Percentiles rank a stretch among this genome's conserved stretches.
Conservation (phyloP, 208 protist species). For the Acanthamoeba sp. region DNA sequence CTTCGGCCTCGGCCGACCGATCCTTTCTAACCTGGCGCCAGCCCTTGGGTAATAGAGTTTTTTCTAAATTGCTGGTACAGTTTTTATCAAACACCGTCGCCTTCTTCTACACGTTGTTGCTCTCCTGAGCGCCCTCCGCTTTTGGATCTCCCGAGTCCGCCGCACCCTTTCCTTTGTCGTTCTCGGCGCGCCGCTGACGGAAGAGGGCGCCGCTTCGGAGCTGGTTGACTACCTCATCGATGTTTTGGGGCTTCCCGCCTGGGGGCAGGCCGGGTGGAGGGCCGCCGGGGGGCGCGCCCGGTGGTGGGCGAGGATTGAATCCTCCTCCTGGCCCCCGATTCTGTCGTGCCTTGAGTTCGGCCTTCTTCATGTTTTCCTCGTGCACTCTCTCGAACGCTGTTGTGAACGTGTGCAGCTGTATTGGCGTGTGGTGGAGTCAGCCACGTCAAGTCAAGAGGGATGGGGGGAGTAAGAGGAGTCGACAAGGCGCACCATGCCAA, state of each 20-base stretch:
- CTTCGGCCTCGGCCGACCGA: too few relatives aligned
- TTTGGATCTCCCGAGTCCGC: neutral
- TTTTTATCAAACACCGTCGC: neutral
- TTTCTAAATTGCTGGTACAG: too few relatives aligned
- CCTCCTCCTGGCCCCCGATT: neutral
- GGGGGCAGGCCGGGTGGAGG: neutral
- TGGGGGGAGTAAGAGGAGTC: neutral
- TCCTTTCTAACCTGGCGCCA: too few relatives aligned
- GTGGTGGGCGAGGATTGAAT: neutral
- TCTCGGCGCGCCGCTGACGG: neutral
- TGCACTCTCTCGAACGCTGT: slow-evolving; percentile 44
- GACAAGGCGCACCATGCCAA: slow-evolving; percentile 17
- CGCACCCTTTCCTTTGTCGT: neutral
- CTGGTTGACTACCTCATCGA: neutral
- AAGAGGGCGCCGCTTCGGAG: slow-evolving; percentile 17
- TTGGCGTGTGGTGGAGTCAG: too few relatives aligned
- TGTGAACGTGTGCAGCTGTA: slow-evolving; percentile 1
- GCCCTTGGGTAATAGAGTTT: too few relatives aligned
- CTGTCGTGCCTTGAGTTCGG: neutral
- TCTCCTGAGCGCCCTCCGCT: neutral
- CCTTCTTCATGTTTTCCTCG: slow-evolving; percentile 25
- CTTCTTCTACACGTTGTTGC: neutral
- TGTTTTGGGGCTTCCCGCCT: neutral
- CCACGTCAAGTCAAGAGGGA: too few relatives aligned
- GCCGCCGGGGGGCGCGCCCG: neutral